Percentiles rank a stretch among this genome's conserved stretches.
Conservation (phyloP, 2,329 filamentous ascomycete species). For the Talaromyces rugulosus region DNA sequence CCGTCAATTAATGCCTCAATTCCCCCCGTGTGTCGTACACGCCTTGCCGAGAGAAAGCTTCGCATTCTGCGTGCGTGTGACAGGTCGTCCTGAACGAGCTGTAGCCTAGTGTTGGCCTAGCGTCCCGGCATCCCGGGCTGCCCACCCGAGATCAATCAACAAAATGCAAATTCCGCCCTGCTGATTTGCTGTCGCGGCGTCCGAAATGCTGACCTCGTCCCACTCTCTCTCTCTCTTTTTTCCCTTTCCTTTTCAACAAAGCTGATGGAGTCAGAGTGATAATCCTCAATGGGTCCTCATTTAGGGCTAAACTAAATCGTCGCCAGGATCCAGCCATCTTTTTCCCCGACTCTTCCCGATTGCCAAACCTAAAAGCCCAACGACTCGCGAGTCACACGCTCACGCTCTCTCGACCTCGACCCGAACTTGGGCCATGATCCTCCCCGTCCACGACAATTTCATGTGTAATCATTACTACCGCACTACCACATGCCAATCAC, state of each 20-base stretch:
- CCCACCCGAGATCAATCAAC: neutral
- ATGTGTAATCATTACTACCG: constrained; percentile 3
- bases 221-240: neutral
- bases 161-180: neutral
- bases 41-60: constrained; percentile 1
- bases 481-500: neutral
- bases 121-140: constrained; percentile 12
- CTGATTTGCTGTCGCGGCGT: neutral
- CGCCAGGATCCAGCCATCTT: neutral
- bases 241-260: neutral
- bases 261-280: neutral
- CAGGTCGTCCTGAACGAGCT: neutral
- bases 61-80: neutral
- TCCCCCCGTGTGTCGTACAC: neutral
- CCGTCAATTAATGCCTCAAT: neutral
- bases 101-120: neutral
- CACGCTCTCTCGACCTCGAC: constrained; percentile 1
- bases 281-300: neutral
- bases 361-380: constrained; percentile 14
- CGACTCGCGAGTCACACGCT: neutral
- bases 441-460: neutral
- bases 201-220: neutral
- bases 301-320: neutral
- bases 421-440: neutral
- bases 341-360: constrained; percentile 27